Evolutionary conservation across 352 stramenopile species (phyloP).

Genomic region (Phytophthora niederhauseri): DNA sequence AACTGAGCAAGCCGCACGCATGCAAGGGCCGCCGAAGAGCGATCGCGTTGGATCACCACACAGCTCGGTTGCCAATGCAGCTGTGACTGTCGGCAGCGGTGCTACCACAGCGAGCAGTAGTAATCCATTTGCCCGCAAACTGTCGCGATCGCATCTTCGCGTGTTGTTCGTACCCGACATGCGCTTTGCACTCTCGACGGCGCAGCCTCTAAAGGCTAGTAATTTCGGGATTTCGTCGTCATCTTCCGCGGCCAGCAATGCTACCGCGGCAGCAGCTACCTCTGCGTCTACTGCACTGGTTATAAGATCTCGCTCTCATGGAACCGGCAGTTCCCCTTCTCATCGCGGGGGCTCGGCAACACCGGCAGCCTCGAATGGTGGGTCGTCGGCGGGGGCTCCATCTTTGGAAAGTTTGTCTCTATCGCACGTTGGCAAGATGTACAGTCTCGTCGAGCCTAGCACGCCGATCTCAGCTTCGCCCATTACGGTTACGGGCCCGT

Average conservation of each 20-base stretch:
- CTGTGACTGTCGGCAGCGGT: constrained; percentile 31
- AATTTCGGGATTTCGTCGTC: constrained; percentile 46
- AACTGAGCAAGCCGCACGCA: constrained; percentile 75
- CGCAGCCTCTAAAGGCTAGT: constrained; percentile 49
- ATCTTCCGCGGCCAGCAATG: constrained; percentile 21
- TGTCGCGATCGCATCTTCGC: constrained; percentile 62
- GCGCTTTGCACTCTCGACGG: constrained; percentile 63
- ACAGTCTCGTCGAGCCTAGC: constrained; percentile 77
- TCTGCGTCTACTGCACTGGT: constrained; percentile 50
- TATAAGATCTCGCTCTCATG: constrained; percentile 35
- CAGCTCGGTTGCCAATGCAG: constrained; percentile 30
- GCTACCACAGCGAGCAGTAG: constrained; percentile 26
- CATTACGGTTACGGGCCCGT: constrained; percentile 45
- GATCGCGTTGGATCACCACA: constrained; percentile 38
- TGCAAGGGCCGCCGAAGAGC: constrained; percentile 55
- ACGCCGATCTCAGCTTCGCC: constrained; percentile 56
- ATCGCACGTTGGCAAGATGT: constrained; percentile 83
- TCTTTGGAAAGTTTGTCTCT: constrained; percentile 80
- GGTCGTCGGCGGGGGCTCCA: constrained; percentile 22
- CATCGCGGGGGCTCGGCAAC: constrained; percentile 23
- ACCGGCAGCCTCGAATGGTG: constrained; percentile 28
- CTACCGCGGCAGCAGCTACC: constrained; percentile 24
- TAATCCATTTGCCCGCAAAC: constrained; percentile 61
- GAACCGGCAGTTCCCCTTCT: constrained; percentile 27
- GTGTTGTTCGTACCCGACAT: constrained; percentile 71